phyloP scores from a whole-genome alignment of 2,329 filamentous ascomycete genomes.

The Allantophomopsis cytisporea region DNA sequence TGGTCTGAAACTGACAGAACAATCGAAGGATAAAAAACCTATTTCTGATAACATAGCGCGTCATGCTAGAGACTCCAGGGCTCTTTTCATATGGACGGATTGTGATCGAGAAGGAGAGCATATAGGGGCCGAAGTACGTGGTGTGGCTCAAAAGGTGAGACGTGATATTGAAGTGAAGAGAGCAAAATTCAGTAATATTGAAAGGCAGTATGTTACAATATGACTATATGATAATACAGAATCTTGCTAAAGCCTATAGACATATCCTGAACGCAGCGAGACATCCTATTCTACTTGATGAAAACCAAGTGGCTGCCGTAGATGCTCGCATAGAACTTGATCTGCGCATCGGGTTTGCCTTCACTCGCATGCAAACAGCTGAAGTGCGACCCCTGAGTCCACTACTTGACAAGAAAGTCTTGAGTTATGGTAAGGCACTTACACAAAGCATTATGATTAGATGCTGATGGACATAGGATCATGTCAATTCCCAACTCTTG shows the following conservation, averaged over 20 bases:
- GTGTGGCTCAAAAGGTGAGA: conserved; percentile 66
- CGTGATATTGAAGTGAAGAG: conserved; percentile 64
- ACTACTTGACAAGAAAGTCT: conserved; percentile 34
- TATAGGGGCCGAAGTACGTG: conserved; percentile 82
- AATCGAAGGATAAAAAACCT: conserved; percentile 53
- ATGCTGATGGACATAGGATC: conserved; percentile 35
- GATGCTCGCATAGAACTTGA: conserved; percentile 84
- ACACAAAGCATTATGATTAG: background rate
- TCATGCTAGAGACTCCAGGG: conserved; percentile 59
- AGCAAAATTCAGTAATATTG: conserved; percentile 91
- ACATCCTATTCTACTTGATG: conserved; percentile 65
- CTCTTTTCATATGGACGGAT: conserved; percentile 95
- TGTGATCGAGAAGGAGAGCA: conserved; percentile 96
- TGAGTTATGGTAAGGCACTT: conserved; percentile 63
- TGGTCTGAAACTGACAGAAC: background rate
- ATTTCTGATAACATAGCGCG: conserved; percentile 77
- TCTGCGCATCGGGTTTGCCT: conserved; percentile 80
- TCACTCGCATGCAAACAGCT: conserved; percentile 77
- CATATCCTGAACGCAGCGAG: conserved; percentile 79
- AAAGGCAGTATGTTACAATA: conserved; percentile 53
- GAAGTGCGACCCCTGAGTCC: conserved; percentile 62
- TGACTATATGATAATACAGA: conserved; percentile 3
- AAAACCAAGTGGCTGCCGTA: conserved; percentile 78
- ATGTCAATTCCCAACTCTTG: conserved; percentile 92
- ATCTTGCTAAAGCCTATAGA: conserved; percentile 25